These are phyloP conservation scores for Eruca vesicaria DNA, from an alignment of 441 rosid genomes.

Conservation along the genomic window DNA sequence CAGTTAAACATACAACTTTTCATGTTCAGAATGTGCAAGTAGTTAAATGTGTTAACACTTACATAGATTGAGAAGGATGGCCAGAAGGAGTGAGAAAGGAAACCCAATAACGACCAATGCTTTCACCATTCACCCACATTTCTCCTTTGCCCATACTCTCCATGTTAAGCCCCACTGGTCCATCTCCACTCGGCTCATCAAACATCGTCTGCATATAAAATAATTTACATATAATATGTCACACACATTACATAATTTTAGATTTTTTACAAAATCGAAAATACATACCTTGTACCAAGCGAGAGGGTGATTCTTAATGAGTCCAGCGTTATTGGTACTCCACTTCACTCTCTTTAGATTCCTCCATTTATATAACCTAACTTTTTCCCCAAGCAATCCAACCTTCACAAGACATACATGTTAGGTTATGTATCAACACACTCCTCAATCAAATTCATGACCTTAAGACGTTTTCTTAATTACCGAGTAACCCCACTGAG, in stretches of 20 bases:
- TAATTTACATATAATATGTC: neutral
- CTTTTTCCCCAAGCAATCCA: constrained; percentile 58
- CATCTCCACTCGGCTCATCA: constrained; percentile 46
- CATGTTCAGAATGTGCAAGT: neutral
- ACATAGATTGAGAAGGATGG: constrained; percentile 56
- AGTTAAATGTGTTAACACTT: constrained; percentile 21
- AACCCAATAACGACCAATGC: constrained; percentile 77
- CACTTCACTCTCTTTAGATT: constrained; percentile 43
- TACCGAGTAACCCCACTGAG: constrained; percentile 67
- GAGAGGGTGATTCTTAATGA: constrained; percentile 43
- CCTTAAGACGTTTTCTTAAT: neutral
- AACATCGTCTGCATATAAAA: constrained; percentile 40
- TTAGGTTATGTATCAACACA: constrained; percentile 5
- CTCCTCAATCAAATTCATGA: neutral
- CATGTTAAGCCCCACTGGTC: constrained; percentile 51
- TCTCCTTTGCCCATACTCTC: constrained; percentile 69
- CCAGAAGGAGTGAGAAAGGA: constrained; percentile 55
- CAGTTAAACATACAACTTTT: neutral
- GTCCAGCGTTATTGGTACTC: constrained; percentile 36
- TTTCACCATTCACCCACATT: constrained; percentile 64
- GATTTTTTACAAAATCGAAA: too few species aligned
- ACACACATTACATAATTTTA: too few species aligned
- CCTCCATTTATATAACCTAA: constrained; percentile 34
- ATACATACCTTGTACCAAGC: constrained; percentile 70
- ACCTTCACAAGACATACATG: constrained; percentile 35